A percentile compares a stretch with the other conserved stretches of the same genome.
These are phyloP conservation scores for Pythium biforme DNA, from an alignment of 352 stramenopile genomes.

Conservation along the genomic window DNA sequence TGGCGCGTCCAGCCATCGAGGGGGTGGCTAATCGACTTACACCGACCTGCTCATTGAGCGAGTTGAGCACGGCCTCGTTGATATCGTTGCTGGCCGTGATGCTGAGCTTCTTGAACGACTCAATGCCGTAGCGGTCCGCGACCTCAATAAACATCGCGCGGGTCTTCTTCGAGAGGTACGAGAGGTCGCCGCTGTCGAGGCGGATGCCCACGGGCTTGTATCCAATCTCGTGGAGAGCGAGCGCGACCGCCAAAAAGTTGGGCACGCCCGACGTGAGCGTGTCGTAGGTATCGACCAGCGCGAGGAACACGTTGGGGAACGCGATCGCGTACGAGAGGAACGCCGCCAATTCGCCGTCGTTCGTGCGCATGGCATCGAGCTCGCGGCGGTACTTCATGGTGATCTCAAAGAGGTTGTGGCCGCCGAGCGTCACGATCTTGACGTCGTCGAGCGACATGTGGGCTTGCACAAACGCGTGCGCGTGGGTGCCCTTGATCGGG, in stretches of 20 bases:
- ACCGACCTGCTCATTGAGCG: slow-evolving; percentile 90
- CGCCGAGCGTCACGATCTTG: slow-evolving; percentile 59
- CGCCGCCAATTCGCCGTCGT: slow-evolving; percentile 96
- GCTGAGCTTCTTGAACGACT: slow-evolving; percentile 80
- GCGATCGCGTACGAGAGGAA: slow-evolving; percentile 97
- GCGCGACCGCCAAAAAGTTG: slow-evolving; percentile 97
- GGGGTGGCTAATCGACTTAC: slow-evolving; percentile 22
- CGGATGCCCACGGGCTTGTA: slow-evolving; percentile 93
- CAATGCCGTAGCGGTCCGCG: slow-evolving; percentile 54
- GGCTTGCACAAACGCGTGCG: slow-evolving; percentile 97
- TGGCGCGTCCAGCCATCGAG: not conserved
- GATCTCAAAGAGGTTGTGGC: slow-evolving; percentile 78
- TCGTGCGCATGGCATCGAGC: slow-evolving; percentile 69
- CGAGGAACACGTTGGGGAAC: slow-evolving; percentile 97
- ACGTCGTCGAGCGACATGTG: slow-evolving; percentile 93
- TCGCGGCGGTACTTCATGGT: slow-evolving; percentile 81
- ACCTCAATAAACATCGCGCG: slow-evolving; percentile 59
- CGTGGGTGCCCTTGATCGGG: slow-evolving; percentile 96
- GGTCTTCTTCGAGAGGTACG: slow-evolving; percentile 92
- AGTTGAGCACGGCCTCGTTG: slow-evolving; percentile 96
- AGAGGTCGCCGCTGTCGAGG: slow-evolving; percentile 98
- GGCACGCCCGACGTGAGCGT: slow-evolving; percentile 93
- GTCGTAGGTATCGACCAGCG: slow-evolving; percentile 99
- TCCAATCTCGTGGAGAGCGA: slow-evolving; percentile 92
- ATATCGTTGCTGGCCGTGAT: slow-evolving; percentile 99